Base-by-base conservation (phyloP, 441 rosid genomes). In the Populus trichocarpa region DNA sequence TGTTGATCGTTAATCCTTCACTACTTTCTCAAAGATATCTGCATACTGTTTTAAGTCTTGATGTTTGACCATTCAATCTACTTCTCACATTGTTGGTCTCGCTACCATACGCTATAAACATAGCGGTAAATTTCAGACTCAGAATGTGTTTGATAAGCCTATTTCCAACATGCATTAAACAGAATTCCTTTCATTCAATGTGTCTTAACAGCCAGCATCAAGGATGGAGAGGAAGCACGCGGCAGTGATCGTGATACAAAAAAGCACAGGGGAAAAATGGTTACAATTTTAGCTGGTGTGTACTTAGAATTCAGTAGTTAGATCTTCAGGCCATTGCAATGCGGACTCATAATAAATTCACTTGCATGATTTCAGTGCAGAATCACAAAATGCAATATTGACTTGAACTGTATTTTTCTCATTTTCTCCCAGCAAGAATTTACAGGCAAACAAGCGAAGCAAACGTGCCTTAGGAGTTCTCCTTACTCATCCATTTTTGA, bases 281-380 rank as follows among this genome's bases (percentile, higher is more conserved):
- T 88, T 57, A 81, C 88, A 16, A 84, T 90, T 81, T 78, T 94
- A 23, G 91, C 94, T 0, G 97, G 97, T 89, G 88, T 36, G 81
- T 50, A 75, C 33, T 30, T 66, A 30, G 36, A 42, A 25, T 23
- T 8, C 46, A 4, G 36, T 10, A 33, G 40, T 6, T 50, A 50
- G 8, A 50, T 16, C 59, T 16, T 50, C 6, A 50, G 59, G 59
- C 59, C 59, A 50, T 50, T 42, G 53, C 53, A 42, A 42, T 42
- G 53, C 4, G 16, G 18, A 0, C 16, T 12, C 53, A 42, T 42
- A 42, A 42, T 42, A 42, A 42, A 42, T 12, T 42, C 53, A 42
- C 16, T 42, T 2, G 16, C 53, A 11, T 12, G 53, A 42, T 42
- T 11, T 42, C 5, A 42, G 53, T 42, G 53, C 53, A 26, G 23